Base-by-base conservation (phyloP, 208 protist species). In the Balamuthia mandrillaris region DNA sequence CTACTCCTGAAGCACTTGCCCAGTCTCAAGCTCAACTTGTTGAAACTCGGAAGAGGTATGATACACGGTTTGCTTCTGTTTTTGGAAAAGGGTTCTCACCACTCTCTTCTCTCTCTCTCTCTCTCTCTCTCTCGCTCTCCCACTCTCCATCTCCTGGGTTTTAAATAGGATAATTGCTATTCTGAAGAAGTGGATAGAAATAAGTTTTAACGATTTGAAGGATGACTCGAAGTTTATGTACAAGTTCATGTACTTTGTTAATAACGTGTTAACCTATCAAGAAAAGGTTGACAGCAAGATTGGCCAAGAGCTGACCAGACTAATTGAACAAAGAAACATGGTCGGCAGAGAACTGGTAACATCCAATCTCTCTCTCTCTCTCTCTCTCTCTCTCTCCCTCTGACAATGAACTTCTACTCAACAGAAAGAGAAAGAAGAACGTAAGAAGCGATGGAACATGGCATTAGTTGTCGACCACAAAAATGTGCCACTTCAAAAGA, bases 211-310 rank as follows among this genome's bases (percentile, higher is more conserved):
- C 61, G 37, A 72, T 41, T 41, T 72, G 1, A 72, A 45, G 37
- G 61, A 72, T 12, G 61, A 72, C 37, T 33, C 61, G 37, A 72
- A 72, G 37, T 72, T 72, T 41, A 72, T 72, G 61, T 41, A 72
- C 37, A 72, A 72, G 61, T 41, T 72, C 33, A 72, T 41, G 14
- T 72, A 49, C 61, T 72, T 72, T 41, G 47, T 72, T 21, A 72
- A 72, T 41, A 72, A 72, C 61, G 61, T 72, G 14, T 21, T 72
- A n/a, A 2, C 31, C 2, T 6, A 12, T 44, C 37, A 72, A 41
- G 61, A 72, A 41, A 9, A 41, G 37, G 47, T 27, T 1, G 61
- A 72, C 7, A 49, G 37, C 2, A 72, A 72, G 6, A 72, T 72
- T 41, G 47, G 47, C 37, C 12, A 29, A 14, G 61, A 72, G 61